Evolutionary conservation across 306 rosid species (phyloP), one percentile per base, ranked within the genome.

Genomic region (Cotoneaster glaucophyllus): DNA sequence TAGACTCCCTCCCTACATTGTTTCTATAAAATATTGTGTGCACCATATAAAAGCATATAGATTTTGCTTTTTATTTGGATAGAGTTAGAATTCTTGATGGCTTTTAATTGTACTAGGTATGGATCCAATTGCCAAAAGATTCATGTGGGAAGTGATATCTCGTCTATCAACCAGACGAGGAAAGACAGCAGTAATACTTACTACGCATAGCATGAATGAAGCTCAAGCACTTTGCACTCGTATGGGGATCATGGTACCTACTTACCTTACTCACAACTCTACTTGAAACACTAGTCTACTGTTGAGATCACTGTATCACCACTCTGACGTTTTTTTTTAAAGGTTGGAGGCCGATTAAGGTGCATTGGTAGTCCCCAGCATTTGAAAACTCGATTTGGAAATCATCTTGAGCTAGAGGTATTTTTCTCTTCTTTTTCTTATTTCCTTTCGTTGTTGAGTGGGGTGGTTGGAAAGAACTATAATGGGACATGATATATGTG

Each of bases 131-230:
- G 98, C 98, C 82, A 93, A 93, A 84, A 85, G 98, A 22, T 91
- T 93, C 84, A 93, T 93, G 98, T 93, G 98, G 97, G 98, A 93
- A 76, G 98, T 93, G 75, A 93, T 93, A 87, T 90, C 98, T 68
- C 90, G 88, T 77, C 83, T 93, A 64, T 93, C 98, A 69, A 93
- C 98, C 37, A 88, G 97, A 81, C 88, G 84, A 68, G 98, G 98
- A 86, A 93, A 91, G 87, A 93, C 98, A 19, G 98, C 98, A 13
- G 94, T 93, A 52, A 93, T 93, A 82, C 90, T 91, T 57, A 91
- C 98, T 57, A 93, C 97, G 39, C 98, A 93, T 80, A 91, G 98
- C 87, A 93, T 93, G 98, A 84, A 93, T 84, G 98, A 93, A 88
- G 98, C 98, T 75, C 98, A 93, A 87, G 98, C 97, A 76, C 90